Evolutionary conservation across 129 eudicot species (phyloP).

Genomic region (Glebionis coronaria): DNA sequence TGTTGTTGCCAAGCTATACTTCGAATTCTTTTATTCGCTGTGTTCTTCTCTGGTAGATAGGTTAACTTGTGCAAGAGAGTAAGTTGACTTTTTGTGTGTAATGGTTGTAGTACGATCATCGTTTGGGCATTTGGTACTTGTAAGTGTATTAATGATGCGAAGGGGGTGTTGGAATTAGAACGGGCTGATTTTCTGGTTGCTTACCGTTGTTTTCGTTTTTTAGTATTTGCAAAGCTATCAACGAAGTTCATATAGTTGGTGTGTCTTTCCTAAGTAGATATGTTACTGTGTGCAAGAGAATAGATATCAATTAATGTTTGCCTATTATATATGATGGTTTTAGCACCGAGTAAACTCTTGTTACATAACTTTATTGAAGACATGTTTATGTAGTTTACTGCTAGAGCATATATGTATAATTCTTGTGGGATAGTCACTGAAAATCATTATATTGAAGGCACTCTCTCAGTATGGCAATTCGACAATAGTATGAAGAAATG

Average conservation of each 20-base stretch:
- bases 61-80: too few species aligned
- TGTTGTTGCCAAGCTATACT: too few species aligned
- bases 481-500: background rate
- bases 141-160: background rate
- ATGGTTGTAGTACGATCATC: too few species aligned
- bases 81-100: too few species aligned
- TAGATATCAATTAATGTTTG: background rate
- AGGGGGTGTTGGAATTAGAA: slow-evolving; percentile 1
- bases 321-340: background rate
- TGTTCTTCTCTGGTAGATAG: too few species aligned
- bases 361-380: background rate
- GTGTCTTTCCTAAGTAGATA: background rate
- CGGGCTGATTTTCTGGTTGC: background rate
- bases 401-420: background rate
- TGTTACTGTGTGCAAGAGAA: background rate
- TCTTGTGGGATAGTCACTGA: background rate
- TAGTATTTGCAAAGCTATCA: background rate
- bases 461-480: background rate
- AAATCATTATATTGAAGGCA: background rate
- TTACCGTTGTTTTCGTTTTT: background rate
- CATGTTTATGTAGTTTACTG: background rate
- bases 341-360: background rate
- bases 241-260: background rate
- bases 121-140: background rate
- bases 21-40: too few species aligned